Percentiles rank a stretch among this genome's conserved stretches.
Conservation (phyloP, 495 filamentous ascomycete species). For the Hamigera avellanea region DNA sequence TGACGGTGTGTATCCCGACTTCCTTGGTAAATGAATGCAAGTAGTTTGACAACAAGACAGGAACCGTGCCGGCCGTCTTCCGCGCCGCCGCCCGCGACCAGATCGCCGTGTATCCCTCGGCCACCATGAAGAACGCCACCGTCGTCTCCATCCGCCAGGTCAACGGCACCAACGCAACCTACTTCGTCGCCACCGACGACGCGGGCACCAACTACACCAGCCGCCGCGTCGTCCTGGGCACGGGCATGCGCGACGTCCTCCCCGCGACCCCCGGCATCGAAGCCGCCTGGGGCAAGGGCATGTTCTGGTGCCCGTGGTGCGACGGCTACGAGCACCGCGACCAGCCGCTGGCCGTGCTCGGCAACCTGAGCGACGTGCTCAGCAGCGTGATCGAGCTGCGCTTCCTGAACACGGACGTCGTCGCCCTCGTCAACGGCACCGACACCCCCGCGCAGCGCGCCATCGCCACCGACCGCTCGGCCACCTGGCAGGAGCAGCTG, state of each 20-base stretch:
- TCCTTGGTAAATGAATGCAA: background rate
- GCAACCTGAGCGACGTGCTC: constrained; percentile 28
- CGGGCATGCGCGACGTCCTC: constrained; percentile 40
- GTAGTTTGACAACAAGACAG: constrained; percentile 10
- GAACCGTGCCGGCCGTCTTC: constrained; percentile 40
- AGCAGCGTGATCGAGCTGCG: constrained; percentile 34
- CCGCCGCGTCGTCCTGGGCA: constrained; percentile 43
- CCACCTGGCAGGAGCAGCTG: constrained; percentile 35
- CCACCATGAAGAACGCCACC: constrained; percentile 36
- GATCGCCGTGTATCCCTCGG: constrained; percentile 35
- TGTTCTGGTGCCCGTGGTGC: constrained; percentile 54
- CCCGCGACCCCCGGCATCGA: constrained; percentile 39
- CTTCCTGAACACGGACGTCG: constrained; percentile 30
- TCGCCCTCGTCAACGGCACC: constrained; percentile 44
- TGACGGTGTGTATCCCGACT: constrained; percentile 29
- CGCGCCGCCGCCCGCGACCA: constrained; percentile 40
- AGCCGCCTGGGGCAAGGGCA: constrained; percentile 43
- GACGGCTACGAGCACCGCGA: constrained; percentile 48
- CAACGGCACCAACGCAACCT: constrained; percentile 17
- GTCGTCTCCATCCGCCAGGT: constrained; percentile 33
- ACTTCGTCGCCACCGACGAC: constrained; percentile 30
- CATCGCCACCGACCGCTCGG: constrained; percentile 23
- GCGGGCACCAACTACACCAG: constrained; percentile 26
- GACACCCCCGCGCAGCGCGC: constrained; percentile 29
- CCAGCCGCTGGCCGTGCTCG: constrained; percentile 41